Percentiles rank a stretch among this genome's conserved stretches.
phyloP scores from a whole-genome alignment of 768 basidiomycete species.

The Scleroderma citrinum region DNA sequence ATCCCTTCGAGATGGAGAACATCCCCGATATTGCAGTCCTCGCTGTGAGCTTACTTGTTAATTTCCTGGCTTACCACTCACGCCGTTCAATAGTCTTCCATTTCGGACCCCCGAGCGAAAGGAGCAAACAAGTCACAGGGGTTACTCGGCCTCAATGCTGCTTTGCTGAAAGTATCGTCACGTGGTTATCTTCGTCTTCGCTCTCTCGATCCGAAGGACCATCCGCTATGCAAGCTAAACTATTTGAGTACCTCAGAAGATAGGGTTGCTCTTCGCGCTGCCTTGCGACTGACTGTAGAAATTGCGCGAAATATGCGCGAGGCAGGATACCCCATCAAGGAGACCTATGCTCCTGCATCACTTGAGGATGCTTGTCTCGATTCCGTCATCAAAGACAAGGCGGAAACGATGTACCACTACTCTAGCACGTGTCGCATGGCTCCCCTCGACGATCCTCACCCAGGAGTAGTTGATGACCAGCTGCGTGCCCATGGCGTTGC shows the following conservation, averaged over 20 bases:
- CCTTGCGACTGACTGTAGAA: background rate
- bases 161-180: slow-evolving; percentile 18
- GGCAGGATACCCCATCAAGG: slow-evolving; percentile 15
- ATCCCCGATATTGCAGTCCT: slow-evolving; percentile 38
- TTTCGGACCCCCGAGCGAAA: slow-evolving; percentile 6
- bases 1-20: slow-evolving; percentile 17
- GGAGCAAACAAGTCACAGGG: slow-evolving; percentile 13
- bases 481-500: slow-evolving; percentile 40
- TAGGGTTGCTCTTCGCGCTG: slow-evolving; percentile 18
- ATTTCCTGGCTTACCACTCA: slow-evolving; percentile 1
- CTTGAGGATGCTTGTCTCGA: slow-evolving; percentile 1
- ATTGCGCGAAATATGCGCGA: slow-evolving; percentile 19
- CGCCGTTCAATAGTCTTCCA: slow-evolving; percentile 5
- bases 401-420: slow-evolving; percentile 31
- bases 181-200: slow-evolving; percentile 16
- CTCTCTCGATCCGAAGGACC: slow-evolving; percentile 11
- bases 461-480: slow-evolving; percentile 43
- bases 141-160: slow-evolving; percentile 19
- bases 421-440: slow-evolving; percentile 35
- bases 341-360: background rate
- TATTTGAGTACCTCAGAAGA: background rate
- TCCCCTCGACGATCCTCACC: slow-evolving; percentile 5
- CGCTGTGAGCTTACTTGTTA: slow-evolving; percentile 11
- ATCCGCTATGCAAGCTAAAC: slow-evolving; percentile 12
- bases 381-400: background rate